Percentiles rank a stretch among this genome's conserved stretches.
These are phyloP conservation scores for Clarireedia sp. DNA, from an alignment of 2,329 filamentous ascomycete species.

Conservation along the genomic window DNA sequence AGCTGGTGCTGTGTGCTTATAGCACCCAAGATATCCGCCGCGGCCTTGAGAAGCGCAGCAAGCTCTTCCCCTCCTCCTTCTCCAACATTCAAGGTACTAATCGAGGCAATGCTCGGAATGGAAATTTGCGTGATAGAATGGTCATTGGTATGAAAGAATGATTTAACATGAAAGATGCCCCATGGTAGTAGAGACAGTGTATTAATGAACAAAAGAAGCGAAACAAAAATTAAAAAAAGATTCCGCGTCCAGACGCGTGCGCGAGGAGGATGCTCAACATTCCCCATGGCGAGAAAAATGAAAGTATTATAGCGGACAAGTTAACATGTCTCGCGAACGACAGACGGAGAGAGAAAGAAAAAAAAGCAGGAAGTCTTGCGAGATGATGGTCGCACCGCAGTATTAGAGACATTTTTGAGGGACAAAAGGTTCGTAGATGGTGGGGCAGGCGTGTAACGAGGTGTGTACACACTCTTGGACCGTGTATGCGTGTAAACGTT, in stretches of 20 bases:
- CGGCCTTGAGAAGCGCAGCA: background rate
- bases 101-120: background rate
- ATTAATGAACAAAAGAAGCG: constrained; percentile 4
- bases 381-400: background rate
- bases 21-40: constrained; percentile 1
- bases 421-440: background rate
- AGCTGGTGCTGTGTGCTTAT: constrained; percentile 1
- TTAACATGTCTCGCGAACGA: background rate
- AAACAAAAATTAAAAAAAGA: constrained; percentile 4
- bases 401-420: background rate
- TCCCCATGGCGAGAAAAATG: constrained; percentile 2
- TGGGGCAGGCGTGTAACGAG: background rate
- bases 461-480: background rate
- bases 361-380: background rate
- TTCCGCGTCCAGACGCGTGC: constrained; percentile 7
- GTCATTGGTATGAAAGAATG: background rate
- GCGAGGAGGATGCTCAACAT: constrained; percentile 5
- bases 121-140: background rate
- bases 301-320: background rate
- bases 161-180: background rate
- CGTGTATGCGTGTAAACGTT: background rate
- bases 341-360: background rate
- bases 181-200: constrained; percentile 3
- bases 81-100: background rate
- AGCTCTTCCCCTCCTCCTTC: background rate